Evolutionary conservation across 2,329 filamentous ascomycete genomes (phyloP), one percentile per base, ranked within the genome.

Genomic region (Metarhizium robertsii): DNA sequence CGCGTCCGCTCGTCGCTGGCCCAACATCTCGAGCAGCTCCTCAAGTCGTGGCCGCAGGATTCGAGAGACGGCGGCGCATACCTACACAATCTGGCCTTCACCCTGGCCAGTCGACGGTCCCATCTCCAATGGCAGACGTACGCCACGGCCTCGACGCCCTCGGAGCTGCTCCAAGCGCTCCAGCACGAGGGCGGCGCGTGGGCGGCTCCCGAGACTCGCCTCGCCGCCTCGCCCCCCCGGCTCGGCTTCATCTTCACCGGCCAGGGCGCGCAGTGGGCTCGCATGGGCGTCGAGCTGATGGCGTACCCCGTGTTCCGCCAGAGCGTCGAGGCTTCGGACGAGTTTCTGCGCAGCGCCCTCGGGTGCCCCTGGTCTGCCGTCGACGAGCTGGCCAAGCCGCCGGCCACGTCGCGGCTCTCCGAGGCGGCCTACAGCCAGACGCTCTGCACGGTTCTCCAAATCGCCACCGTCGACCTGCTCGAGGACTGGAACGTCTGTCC

Each of bases 1-100:
- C 4, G 65, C 74, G 42, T 47, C n/a, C 45, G 45, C 16, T 6
- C 45, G 18, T 47, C 45, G 16, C 25, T 47, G 45, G 45, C 45
- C 6, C 45, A 47, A 7, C 45, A 47, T 47, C 45, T 47, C 45
- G n/a, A 25, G 6, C 45, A 20, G 18, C 45, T 20, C 25, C 45
- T 47, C 6, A 18, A 13, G 16, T 47, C 25, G 13, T 47, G 45
- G 45, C 16, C 40, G 7, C 6, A 52, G 2, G 34, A 16, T 4
- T 29, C 46, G 5, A 46, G 43, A 14, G 42, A 34, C 7, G 6
- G 45, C 20, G 45, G 6, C 13, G 45, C n/a, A 14, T 63, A 79
- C 11, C 72, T 78, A 59, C 66, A 69, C 10, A 72, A 79, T 57
- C 61, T 79, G 20, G 74, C 76, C 4, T 79, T 79, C 58, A 79